These are phyloP conservation scores for Echeveria elegans DNA, from an alignment of 164 flowering plant genomes.

Conservation along the genomic window DNA sequence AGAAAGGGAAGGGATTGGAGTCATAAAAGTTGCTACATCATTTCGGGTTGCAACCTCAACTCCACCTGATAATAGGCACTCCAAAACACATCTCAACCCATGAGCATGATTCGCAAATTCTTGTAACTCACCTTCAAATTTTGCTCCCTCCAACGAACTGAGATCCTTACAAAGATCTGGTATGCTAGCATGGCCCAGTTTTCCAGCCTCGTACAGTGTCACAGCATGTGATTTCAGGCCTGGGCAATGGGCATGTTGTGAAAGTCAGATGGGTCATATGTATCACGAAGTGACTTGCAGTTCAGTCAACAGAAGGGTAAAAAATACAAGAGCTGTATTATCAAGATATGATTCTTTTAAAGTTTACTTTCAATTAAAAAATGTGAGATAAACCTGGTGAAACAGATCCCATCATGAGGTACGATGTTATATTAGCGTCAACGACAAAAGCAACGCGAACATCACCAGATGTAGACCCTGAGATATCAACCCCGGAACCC, in stretches of 20 bases:
- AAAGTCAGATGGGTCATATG: not conserved
- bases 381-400: slow-evolving; percentile 69
- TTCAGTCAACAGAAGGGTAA: not conserved
- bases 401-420: slow-evolving; percentile 99
- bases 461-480: slow-evolving; percentile 32
- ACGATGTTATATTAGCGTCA: slow-evolving; percentile 97
- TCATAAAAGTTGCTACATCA: slow-evolving; percentile 26
- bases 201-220: slow-evolving; percentile 93
- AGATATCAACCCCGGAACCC: slow-evolving; percentile 34
- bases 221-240: slow-evolving; percentile 98
- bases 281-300: not conserved
- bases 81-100: slow-evolving; percentile 77
- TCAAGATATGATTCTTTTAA: not conserved
- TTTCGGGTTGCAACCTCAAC: slow-evolving; percentile 26
- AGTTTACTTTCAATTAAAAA: slow-evolving; percentile 2
- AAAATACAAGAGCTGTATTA: not conserved
- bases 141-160: slow-evolving; percentile 76
- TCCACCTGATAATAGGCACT: slow-evolving; percentile 87
- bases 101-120: slow-evolving; percentile 98
- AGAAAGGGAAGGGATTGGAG: not conserved
- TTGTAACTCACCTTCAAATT: slow-evolving; percentile 96
- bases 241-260: slow-evolving; percentile 19
- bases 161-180: slow-evolving; percentile 92
- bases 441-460: slow-evolving; percentile 90
- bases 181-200: slow-evolving; percentile 85